Evolutionary conservation across 805 yeast genomes (phyloP).

Genomic region (Zygosaccharomyces siamensis): DNA sequence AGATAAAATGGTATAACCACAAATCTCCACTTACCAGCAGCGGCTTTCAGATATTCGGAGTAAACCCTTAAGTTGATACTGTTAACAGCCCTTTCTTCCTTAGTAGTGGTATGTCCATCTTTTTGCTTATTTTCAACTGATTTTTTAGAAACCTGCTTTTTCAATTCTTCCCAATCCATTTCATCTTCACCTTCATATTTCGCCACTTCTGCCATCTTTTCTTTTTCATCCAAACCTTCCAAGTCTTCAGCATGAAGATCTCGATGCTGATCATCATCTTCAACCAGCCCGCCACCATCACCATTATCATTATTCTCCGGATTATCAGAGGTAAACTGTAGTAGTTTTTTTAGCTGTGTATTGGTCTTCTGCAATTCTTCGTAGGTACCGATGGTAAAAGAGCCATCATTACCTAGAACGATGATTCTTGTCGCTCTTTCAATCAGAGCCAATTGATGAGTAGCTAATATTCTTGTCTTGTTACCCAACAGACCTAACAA

Average conservation of each 20-base stretch:
- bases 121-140: slow-evolving; percentile 13
- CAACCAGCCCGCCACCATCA: background rate
- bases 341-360: slow-evolving; percentile 45
- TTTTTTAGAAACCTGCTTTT: slow-evolving; percentile 19
- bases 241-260: slow-evolving; percentile 4
- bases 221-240: slow-evolving; percentile 8
- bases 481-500: slow-evolving; percentile 50
- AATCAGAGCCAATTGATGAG: slow-evolving; percentile 75
- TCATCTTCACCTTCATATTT: slow-evolving; percentile 6
- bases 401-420: slow-evolving; percentile 58
- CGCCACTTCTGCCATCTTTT: slow-evolving; percentile 1
- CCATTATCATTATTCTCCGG: slow-evolving; percentile 32
- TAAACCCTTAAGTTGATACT: slow-evolving; percentile 48
- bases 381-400: slow-evolving; percentile 58
- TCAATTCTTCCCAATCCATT: slow-evolving; percentile 16
- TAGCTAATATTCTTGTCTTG: slow-evolving; percentile 71
- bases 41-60: slow-evolving; percentile 46
- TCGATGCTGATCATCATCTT: too few species aligned
- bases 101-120: slow-evolving; percentile 40
- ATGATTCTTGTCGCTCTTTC: slow-evolving; percentile 65
- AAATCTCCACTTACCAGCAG: slow-evolving; percentile 44
- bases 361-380: slow-evolving; percentile 47
- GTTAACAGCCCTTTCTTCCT: slow-evolving; percentile 58
- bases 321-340: slow-evolving; percentile 42
- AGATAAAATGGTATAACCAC: slow-evolving; percentile 23